Conservation (phyloP, 768 basidiomycete genomes). For the Rhodotorula graminis region DNA sequence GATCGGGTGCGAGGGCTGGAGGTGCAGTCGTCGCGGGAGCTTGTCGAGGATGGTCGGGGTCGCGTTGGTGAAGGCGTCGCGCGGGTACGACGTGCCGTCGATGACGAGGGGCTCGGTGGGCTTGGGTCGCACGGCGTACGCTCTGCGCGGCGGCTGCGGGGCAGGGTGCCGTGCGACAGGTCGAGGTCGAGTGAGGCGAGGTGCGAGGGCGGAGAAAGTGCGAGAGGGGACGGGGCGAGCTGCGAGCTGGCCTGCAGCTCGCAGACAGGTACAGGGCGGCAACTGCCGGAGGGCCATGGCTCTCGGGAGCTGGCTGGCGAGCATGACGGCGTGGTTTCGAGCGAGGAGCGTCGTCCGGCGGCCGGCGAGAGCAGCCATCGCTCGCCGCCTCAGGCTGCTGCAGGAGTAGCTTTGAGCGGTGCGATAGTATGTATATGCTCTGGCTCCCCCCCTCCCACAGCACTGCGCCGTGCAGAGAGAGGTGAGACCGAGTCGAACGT, state of each 20-base stretch:
- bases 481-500: too few relatives aligned
- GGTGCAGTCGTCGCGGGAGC: conserved; percentile 68
- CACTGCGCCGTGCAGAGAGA: too few relatives aligned
- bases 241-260: neutral
- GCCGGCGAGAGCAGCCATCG: too few relatives aligned
- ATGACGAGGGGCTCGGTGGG: conserved; percentile 31
- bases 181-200: neutral
- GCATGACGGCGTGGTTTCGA: neutral
- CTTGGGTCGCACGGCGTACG: neutral
- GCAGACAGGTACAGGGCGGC: neutral
- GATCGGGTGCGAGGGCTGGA: conserved; percentile 73
- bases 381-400: too few relatives aligned
- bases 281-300: neutral
- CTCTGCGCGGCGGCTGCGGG: neutral
- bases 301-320: neutral
- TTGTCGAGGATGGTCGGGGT: conserved; percentile 79
- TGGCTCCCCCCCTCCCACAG: too few relatives aligned
- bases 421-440: too few relatives aligned
- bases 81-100: conserved; percentile 54
- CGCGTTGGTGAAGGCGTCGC: conserved; percentile 78
- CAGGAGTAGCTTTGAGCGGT: too few relatives aligned
- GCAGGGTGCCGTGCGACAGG: neutral
- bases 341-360: too few relatives aligned
- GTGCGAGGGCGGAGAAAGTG: neutral
- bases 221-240: too few relatives aligned